These are phyloP conservation scores for slime mould (Dictyostelium discoideum) DNA, from an alignment of 78 protist genomes.

Conservation along the genomic window dicty_2.7 NC_007088.5:6049501-6050000, in stretches of 20 bases:
- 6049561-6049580: conserved; percentile 55
- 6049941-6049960: conserved; percentile 55
- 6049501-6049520: conserved; percentile 62
- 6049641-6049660: conserved; percentile 56
- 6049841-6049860: conserved; percentile 50
- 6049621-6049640: conserved; percentile 59
- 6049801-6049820: conserved; percentile 73
- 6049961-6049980: conserved; percentile 73
- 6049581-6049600: conserved; percentile 59
- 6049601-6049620: conserved; percentile 68
- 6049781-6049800: conserved; percentile 64
- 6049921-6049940: not conserved
- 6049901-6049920: conserved; percentile 45
- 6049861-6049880: conserved; percentile 15
- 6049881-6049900: conserved; percentile 42
- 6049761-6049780: conserved; percentile 71
- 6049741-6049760: conserved; percentile 67
- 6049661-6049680: conserved; percentile 71
- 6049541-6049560: conserved; percentile 46
- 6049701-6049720: conserved; percentile 78
- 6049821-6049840: conserved; percentile 43
- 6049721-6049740: conserved; percentile 62
- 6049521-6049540: conserved; percentile 50
- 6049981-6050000: conserved; percentile 57
- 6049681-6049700: conserved; percentile 80